Evolutionary conservation across 2,329 filamentous ascomycete genomes (phyloP).

Genomic region (Cladosporium oxysporum): DNA sequence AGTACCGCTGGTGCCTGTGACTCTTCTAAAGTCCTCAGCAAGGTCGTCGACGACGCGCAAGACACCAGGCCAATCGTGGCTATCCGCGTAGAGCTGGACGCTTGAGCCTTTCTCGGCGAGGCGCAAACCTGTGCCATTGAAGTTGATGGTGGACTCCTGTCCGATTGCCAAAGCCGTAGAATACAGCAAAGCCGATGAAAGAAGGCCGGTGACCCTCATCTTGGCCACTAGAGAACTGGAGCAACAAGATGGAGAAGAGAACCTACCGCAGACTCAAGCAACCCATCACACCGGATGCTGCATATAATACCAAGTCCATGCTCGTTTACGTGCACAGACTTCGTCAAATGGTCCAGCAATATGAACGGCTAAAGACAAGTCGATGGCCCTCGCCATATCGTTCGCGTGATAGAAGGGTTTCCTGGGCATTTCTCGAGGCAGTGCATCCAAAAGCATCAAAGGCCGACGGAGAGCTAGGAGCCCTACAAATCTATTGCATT

Average conservation of each 20-base stretch:
- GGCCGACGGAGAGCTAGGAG: neutral
- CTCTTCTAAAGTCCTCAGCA: slow-evolving; percentile 68
- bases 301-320: neutral
- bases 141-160: slow-evolving; percentile 53
- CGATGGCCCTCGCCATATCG: slow-evolving; percentile 30
- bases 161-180: slow-evolving; percentile 43
- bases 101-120: slow-evolving; percentile 32
- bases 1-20: slow-evolving; percentile 66
- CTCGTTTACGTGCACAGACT: slow-evolving; percentile 1
- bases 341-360: neutral
- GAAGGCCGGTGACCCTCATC: slow-evolving; percentile 19
- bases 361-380: slow-evolving; percentile 60
- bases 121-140: slow-evolving; percentile 42
- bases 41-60: slow-evolving; percentile 68
- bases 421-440: neutral
- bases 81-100: slow-evolving; percentile 58
- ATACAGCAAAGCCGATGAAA: slow-evolving; percentile 2
- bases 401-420: neutral
- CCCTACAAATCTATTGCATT: neutral
- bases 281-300: neutral
- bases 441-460: neutral
- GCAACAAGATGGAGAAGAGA: neutral
- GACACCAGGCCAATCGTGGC: slow-evolving; percentile 67
- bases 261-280: slow-evolving; percentile 7
- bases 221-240: slow-evolving; percentile 33